These are phyloP conservation scores for Jaltomata sinuosa DNA, from an alignment of 257 asterid species.

Conservation along the genomic window DNA sequence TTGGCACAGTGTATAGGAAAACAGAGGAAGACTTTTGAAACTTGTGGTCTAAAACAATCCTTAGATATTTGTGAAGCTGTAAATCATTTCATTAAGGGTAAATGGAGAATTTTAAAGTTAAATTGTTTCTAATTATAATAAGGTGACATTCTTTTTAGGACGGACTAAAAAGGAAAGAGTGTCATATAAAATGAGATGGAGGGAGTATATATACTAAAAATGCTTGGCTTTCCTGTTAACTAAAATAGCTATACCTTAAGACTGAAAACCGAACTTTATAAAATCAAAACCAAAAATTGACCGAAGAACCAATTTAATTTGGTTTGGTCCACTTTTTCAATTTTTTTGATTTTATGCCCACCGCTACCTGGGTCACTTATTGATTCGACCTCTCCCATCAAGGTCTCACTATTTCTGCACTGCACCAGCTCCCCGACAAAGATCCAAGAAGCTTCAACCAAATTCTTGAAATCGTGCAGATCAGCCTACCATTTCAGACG, in stretches of 20 bases:
- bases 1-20: too few species aligned
- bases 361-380: not conserved
- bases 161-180: too few species aligned
- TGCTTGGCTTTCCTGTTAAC: not conserved
- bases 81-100: too few species aligned
- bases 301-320: not conserved
- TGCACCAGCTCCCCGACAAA: not conserved
- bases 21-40: too few species aligned
- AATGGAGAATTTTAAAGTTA: too few species aligned
- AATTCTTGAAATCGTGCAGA: not conserved
- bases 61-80: too few species aligned
- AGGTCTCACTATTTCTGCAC: not conserved
- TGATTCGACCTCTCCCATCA: not conserved
- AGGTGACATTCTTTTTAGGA: too few species aligned
- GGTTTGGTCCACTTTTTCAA: not conserved
- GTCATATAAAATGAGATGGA: too few species aligned
- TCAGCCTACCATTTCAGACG: not conserved
- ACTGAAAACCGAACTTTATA: not conserved
- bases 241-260: not conserved
- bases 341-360: not conserved
- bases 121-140: too few species aligned
- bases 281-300: not conserved
- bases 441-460: not conserved
- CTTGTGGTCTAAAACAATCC: too few species aligned
- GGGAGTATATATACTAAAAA: not conserved